phyloP scores from a whole-genome alignment of 1,284 basidiomycete species.

The Irpex lacteus region DNA sequence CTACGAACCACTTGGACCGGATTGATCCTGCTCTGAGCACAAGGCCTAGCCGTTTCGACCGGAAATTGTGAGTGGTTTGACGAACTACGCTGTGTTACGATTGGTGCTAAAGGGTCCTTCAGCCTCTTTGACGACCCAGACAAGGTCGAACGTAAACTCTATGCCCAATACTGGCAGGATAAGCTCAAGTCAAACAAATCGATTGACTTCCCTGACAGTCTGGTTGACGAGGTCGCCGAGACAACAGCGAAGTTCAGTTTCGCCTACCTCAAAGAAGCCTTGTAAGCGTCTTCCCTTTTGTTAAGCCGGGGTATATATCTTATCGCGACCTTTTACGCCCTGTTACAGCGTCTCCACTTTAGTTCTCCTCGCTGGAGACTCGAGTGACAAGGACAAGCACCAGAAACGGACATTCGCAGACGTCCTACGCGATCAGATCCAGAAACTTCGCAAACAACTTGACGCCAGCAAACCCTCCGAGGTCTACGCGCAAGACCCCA shows the following conservation, averaged over 20 bases:
- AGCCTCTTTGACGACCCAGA: constrained; percentile 69
- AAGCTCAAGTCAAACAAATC: constrained; percentile 62
- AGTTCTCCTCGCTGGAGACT: constrained; percentile 46
- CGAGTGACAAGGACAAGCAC: constrained; percentile 36
- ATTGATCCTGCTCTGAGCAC: constrained; percentile 74
- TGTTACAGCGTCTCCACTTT: constrained; percentile 61
- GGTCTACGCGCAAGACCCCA: neutral
- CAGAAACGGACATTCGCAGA: constrained; percentile 47
- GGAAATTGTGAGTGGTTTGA: constrained; percentile 66
- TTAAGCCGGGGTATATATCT: too few relatives aligned
- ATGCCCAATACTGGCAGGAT: constrained; percentile 74
- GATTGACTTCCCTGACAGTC: constrained; percentile 62
- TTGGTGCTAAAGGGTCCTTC: constrained; percentile 2
- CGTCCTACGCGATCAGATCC: constrained; percentile 56
- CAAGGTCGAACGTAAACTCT: constrained; percentile 57
- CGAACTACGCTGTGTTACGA: neutral
- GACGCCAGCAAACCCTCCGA: constrained; percentile 31
- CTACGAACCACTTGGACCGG: constrained; percentile 81
- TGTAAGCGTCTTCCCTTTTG: too few relatives aligned
- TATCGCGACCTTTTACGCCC: too few relatives aligned
- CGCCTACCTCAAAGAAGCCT: constrained; percentile 81
- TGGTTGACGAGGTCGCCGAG: constrained; percentile 58
- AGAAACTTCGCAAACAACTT: constrained; percentile 56
- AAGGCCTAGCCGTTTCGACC: constrained; percentile 80
- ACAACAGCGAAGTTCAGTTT: constrained; percentile 71